phyloP scores from a whole-genome alignment of 768 basidiomycete species.

The Xanthoconium stramineum region DNA sequence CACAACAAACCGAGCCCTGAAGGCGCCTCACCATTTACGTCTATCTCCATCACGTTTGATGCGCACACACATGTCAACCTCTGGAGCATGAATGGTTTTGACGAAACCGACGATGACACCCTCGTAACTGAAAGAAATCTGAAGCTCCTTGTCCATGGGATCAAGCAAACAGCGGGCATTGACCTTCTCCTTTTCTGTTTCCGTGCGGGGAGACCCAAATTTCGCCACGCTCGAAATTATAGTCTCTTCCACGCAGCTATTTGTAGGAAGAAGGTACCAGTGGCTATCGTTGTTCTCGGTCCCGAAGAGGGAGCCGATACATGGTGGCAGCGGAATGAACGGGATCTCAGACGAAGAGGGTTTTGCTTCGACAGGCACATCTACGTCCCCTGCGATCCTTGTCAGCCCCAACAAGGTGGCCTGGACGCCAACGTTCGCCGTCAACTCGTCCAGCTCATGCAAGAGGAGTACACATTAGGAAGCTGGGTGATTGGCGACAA shows the following conservation, averaged over 20 bases:
- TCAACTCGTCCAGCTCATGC: slow-evolving; percentile 8
- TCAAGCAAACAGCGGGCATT: slow-evolving; percentile 12
- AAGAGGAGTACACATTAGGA: slow-evolving; percentile 7
- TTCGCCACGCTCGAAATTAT: slow-evolving; percentile 25
- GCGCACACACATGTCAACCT: slow-evolving; percentile 15
- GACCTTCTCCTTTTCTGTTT: slow-evolving; percentile 30
- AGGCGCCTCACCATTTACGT: background rate
- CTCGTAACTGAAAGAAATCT: slow-evolving; percentile 16
- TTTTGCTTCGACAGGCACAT: slow-evolving; percentile 29
- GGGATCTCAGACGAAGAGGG: slow-evolving; percentile 8
- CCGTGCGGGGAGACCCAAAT: slow-evolving; percentile 21
- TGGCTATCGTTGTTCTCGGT: slow-evolving; percentile 30
- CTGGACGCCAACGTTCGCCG: background rate
- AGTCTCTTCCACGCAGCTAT: slow-evolving; percentile 30
- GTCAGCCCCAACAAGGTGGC: background rate
- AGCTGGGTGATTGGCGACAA: slow-evolving; percentile 12
- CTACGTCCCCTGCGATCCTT: slow-evolving; percentile 15
- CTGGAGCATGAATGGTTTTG: slow-evolving; percentile 14
- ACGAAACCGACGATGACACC: slow-evolving; percentile 11
- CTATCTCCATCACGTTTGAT: slow-evolving; percentile 1
- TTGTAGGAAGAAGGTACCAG: slow-evolving; percentile 30
- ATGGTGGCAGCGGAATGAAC: slow-evolving; percentile 31
- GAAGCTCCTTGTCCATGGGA: slow-evolving; percentile 12
- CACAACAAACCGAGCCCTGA: background rate
- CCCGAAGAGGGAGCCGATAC: slow-evolving; percentile 23